Evolutionary conservation across 1,284 basidiomycete genomes (phyloP).

Genomic region (Exobasidium cylindrosporum): DNA sequence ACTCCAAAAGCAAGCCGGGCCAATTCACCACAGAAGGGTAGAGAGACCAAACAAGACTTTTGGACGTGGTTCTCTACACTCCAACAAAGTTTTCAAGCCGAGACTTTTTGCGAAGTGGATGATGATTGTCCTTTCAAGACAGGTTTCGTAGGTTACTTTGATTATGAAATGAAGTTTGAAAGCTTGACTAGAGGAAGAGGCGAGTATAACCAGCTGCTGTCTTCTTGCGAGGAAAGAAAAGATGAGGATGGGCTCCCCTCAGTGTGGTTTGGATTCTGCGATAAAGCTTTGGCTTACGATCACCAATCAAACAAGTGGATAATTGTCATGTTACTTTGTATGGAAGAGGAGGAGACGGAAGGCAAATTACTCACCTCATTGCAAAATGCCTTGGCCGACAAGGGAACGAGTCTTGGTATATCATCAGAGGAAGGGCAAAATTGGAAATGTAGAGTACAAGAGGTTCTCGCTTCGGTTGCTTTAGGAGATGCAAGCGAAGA

Average conservation of each 20-base stretch:
- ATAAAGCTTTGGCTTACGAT: conserved; percentile 56
- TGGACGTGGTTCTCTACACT: conserved; percentile 40
- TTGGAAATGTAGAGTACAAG: conserved; percentile 8
- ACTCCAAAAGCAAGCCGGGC: conserved; percentile 7
- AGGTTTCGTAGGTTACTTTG: conserved; percentile 62
- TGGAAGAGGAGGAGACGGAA: not conserved
- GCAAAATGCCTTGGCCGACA: conserved; percentile 11
- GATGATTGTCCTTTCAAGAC: conserved; percentile 5
- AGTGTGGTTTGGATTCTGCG: conserved; percentile 57
- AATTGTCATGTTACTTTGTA: conserved; percentile 52
- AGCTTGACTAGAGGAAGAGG: conserved; percentile 37
- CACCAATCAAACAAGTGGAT: conserved; percentile 57
- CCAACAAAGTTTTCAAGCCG: conserved; percentile 29
- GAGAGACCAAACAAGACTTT: conserved; percentile 19
- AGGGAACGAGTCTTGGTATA: conserved; percentile 43
- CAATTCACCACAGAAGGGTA: not conserved
- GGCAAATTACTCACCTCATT: not conserved
- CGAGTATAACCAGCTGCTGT: not conserved
- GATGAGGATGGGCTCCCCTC: conserved; percentile 23
- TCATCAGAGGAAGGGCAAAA: not conserved
- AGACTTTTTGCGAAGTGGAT: conserved; percentile 2
- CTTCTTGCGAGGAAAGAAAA: not conserved
- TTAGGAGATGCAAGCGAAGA: not conserved
- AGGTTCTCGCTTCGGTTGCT: not conserved
- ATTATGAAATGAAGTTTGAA: conserved; percentile 62